Conservation (phyloP, 2,329 filamentous ascomycete species). For the Fusarium tupiense region DNA sequence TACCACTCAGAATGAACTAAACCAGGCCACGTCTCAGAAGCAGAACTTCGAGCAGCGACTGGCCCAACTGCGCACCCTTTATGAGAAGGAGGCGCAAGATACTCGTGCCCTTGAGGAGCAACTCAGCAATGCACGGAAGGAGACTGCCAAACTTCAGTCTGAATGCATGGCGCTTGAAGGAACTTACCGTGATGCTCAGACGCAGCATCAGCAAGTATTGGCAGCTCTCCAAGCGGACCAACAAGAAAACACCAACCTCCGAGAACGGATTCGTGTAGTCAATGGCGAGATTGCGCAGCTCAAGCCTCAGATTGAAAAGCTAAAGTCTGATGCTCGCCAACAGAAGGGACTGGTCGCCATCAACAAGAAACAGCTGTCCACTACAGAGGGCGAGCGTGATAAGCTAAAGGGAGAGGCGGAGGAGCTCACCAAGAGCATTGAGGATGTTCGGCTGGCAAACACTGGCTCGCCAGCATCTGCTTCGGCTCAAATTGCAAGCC, state of each 20-base stretch:
- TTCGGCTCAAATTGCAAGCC: slow-evolving; percentile 70
- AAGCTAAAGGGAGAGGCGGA: slow-evolving; percentile 84
- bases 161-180: slow-evolving; percentile 87
- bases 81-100: slow-evolving; percentile 92
- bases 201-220: slow-evolving; percentile 80
- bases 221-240: slow-evolving; percentile 85
- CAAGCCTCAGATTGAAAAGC: slow-evolving; percentile 91
- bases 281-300: slow-evolving; percentile 86
- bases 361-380: slow-evolving; percentile 96
- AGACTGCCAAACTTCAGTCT: slow-evolving; percentile 84
- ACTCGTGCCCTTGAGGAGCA: slow-evolving; percentile 88
- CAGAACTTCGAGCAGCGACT: slow-evolving; percentile 91
- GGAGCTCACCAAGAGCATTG: slow-evolving; percentile 70
- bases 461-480: slow-evolving; percentile 60
- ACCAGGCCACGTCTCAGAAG: slow-evolving; percentile 85
- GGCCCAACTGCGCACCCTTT: slow-evolving; percentile 84
- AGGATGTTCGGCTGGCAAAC: slow-evolving; percentile 65
- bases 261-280: slow-evolving; percentile 85
- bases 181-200: slow-evolving; percentile 81
- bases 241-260: slow-evolving; percentile 84
- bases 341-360: slow-evolving; percentile 97
- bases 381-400: slow-evolving; percentile 87
- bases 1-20: slow-evolving; percentile 82
- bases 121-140: slow-evolving; percentile 76
- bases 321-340: slow-evolving; percentile 90